Percentiles rank a stretch among this genome's conserved stretches.
phyloP scores from a whole-genome alignment of 208 protist genomes.

The Crithidia thermophila region DNA sequence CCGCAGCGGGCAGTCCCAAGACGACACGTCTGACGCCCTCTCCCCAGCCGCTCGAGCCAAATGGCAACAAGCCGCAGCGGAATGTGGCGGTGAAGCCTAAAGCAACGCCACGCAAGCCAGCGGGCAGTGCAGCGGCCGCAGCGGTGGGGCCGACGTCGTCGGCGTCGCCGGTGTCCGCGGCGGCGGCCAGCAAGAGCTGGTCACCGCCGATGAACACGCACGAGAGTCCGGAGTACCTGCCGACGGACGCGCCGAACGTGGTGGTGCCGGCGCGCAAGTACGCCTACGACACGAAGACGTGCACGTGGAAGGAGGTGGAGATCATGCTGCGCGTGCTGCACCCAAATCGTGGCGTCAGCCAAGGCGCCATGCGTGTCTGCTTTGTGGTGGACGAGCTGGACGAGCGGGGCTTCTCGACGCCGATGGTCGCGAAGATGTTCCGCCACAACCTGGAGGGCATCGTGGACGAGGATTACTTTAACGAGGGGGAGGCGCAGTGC shows the following conservation, averaged over 20 bases:
- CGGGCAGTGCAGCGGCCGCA: no score
- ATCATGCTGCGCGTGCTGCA: slow-evolving; percentile 65
- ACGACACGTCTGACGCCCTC: neutral
- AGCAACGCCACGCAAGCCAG: neutral
- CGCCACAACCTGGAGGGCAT: slow-evolving; percentile 59
- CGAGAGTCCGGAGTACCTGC: slow-evolving; percentile 21
- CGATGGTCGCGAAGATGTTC: slow-evolving; percentile 88
- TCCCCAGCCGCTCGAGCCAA: neutral
- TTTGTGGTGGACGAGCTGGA: slow-evolving; percentile 83
- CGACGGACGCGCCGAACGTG: slow-evolving; percentile 36
- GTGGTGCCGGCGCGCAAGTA: slow-evolving; percentile 62
- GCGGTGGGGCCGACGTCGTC: neutral
- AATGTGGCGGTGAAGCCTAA: neutral
- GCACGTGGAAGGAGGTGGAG: slow-evolving; percentile 56
- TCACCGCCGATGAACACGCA: slow-evolving; percentile 21
- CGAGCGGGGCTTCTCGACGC: slow-evolving; percentile 47
- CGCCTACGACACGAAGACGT: slow-evolving; percentile 60
- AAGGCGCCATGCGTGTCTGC: slow-evolving; percentile 85
- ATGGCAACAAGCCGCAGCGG: neutral
- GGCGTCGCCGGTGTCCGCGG: neutral
- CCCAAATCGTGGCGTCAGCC: slow-evolving; percentile 51
- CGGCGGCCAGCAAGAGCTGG: neutral
- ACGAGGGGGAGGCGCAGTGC: slow-evolving; percentile 87
- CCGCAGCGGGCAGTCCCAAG: neutral
- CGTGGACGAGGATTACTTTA: slow-evolving; percentile 85